Base-by-base conservation (phyloP, 192 early-diverging fungal species). In the Backusella circina region DNA sequence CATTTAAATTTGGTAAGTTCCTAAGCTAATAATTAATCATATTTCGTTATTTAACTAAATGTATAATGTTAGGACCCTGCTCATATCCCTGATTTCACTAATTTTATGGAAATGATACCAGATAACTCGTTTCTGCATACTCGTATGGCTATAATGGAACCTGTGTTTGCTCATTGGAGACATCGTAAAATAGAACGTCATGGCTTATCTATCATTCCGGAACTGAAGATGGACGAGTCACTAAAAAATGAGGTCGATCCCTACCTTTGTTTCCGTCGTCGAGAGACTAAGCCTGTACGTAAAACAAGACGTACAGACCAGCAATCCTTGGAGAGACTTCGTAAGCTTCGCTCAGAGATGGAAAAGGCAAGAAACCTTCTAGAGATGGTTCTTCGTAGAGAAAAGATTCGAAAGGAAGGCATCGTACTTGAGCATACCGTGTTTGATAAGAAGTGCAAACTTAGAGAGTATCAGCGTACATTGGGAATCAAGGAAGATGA, bases 201-300 rank as follows among this genome's bases (percentile, higher is more conserved):
- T 31, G 79, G 79, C 8, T 61, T 66, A 2, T 35, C 74, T 4
- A 70, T 80, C 18, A 70, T 51, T 23, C 73, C 87, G 5, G 44
- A 47, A 2, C 72, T 90, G 28, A 82, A 90, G 79, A 90, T 91
- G 69, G 90, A 91, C 51, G 86, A 83, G 35, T 68, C 83, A 32
- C 3, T 72, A 28, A 76, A 71, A 47, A 80, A 73, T 37, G 94
- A 95, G 68, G 83, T 83, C 33, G 93, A 95, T 73, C 93, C 95
- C 5, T 96, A 95, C 75, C 88, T 95, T 47, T 96, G 95, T 76
- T 96, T 96, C 83, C 89, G 95, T 47, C 91, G 89, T 47, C 89
- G 95, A 68, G 95, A 96, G 75, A 86, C 94, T 36, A 91, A 91
- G 67, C 82, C 84, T 15, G 80, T 91, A 36, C 89, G 94, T 37